These are phyloP conservation scores for Thielaviopsis ethacetica DNA, from an alignment of 2,329 filamentous ascomycete genomes.

Conservation along the genomic window DNA sequence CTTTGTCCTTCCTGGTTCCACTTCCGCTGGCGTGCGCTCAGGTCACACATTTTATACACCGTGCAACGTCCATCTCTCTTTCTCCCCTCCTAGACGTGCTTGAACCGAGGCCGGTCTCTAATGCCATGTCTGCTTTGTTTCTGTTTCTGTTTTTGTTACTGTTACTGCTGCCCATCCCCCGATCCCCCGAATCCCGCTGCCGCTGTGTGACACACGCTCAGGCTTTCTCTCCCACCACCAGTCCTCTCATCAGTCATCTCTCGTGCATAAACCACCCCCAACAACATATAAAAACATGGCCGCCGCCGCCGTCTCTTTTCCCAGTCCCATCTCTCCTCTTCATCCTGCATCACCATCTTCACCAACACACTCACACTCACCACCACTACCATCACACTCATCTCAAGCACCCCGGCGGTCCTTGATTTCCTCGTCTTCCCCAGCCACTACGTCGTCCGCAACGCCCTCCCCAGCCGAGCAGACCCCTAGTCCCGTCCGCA, in stretches of 20 bases:
- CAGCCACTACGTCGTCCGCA: conserved; percentile 8
- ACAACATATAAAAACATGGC: conserved; percentile 8
- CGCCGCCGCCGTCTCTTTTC: background rate
- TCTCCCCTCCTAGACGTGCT: too few relatives aligned
- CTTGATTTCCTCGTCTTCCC: background rate
- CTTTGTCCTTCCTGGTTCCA: too few relatives aligned
- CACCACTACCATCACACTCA: background rate
- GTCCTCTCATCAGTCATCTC: too few relatives aligned
- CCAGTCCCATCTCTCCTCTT: background rate
- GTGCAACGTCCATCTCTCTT: too few relatives aligned
- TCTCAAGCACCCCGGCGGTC: conserved; percentile 4
- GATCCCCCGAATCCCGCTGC: too few relatives aligned
- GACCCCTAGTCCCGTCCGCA: conserved; percentile 7
- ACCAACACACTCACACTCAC: background rate
- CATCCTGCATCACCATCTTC: background rate
- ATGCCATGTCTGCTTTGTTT: too few relatives aligned
- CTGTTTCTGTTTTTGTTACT: too few relatives aligned
- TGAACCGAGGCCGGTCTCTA: too few relatives aligned
- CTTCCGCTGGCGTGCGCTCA: too few relatives aligned
- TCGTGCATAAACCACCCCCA: background rate
- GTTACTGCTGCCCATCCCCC: too few relatives aligned
- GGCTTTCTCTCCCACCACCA: background rate
- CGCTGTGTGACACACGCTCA: background rate
- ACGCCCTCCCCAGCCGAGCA: conserved; percentile 1
- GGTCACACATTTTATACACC: too few relatives aligned